Percentiles rank a stretch among this genome's conserved stretches.
These are phyloP conservation scores for Heliophila coronopifolia DNA, from an alignment of 441 rosid species.

Conservation along the genomic window DNA sequence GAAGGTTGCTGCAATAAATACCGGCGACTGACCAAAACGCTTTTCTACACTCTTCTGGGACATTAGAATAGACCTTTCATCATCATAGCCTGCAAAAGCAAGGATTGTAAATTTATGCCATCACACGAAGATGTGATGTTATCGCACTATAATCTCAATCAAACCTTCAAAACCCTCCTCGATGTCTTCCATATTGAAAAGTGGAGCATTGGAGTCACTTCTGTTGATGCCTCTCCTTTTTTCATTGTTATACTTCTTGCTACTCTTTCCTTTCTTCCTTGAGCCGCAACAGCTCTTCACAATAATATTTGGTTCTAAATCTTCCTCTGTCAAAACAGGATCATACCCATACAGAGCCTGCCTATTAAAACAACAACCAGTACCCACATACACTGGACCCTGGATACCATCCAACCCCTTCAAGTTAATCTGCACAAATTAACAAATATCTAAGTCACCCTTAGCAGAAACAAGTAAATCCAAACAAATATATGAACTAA, in stretches of 20 bases:
- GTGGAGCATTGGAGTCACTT: slow-evolving; percentile 90
- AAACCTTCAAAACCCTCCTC: slow-evolving; percentile 98
- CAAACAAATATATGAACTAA: slow-evolving; percentile 5
- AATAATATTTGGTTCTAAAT: slow-evolving; percentile 82
- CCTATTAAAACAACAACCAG: slow-evolving; percentile 95
- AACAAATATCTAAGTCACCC: slow-evolving; percentile 16
- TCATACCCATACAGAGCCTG: slow-evolving; percentile 95
- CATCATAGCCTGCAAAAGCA: slow-evolving; percentile 75
- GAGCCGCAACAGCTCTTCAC: slow-evolving; percentile 94
- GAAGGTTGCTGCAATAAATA: slow-evolving; percentile 89
- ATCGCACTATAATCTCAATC: slow-evolving; percentile 21
- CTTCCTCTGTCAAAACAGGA: slow-evolving; percentile 90
- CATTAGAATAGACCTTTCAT: slow-evolving; percentile 90
- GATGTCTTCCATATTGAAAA: slow-evolving; percentile 95
- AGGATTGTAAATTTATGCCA: slow-evolving; percentile 5
- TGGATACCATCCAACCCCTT: slow-evolving; percentile 93
- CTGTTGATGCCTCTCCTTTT: slow-evolving; percentile 66
- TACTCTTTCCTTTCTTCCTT: slow-evolving; percentile 69
- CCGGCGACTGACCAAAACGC: slow-evolving; percentile 97
- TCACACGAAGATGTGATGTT: not conserved
- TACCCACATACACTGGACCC: slow-evolving; percentile 97
- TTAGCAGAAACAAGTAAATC: slow-evolving; percentile 1
- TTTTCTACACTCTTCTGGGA: slow-evolving; percentile 91
- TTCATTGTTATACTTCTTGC: slow-evolving; percentile 63
- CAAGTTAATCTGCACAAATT: slow-evolving; percentile 71